phyloP scores from a whole-genome alignment of 1,139 yeast genomes.

The Magnusiomyces ingens region DNA sequence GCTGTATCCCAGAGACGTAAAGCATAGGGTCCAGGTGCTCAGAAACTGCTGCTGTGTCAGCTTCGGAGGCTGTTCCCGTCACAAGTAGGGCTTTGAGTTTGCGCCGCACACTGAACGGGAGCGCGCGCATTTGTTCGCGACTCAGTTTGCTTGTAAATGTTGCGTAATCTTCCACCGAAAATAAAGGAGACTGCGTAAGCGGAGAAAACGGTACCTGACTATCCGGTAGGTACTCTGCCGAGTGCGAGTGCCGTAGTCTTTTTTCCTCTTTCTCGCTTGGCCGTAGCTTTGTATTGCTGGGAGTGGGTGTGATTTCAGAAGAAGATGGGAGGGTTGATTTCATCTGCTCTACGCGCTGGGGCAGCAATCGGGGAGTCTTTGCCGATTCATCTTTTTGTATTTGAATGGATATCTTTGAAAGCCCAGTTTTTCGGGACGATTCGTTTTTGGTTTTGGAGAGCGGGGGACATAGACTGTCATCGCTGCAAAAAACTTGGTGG shows the following conservation, averaged over 20 bases:
- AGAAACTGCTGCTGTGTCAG: slow-evolving; percentile 8
- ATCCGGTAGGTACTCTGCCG: slow-evolving; percentile 13
- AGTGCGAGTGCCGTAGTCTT: not conserved
- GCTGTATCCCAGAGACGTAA: not conserved
- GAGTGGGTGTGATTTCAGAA: not conserved
- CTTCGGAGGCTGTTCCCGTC: slow-evolving; percentile 12
- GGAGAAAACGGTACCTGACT: not conserved
- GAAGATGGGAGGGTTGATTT: too few species aligned
- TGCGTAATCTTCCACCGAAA: slow-evolving; percentile 7
- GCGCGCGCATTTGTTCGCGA: slow-evolving; percentile 13
- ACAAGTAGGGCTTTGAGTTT: slow-evolving; percentile 10
- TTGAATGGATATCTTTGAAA: too few species aligned
- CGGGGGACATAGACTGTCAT: slow-evolving; percentile 13
- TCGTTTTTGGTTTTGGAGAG: not conserved
- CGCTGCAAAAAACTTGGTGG: slow-evolving; percentile 6
- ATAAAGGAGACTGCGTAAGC: slow-evolving; percentile 1
- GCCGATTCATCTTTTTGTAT: too few species aligned
- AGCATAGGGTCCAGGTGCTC: slow-evolving; percentile 12
- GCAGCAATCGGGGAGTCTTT: too few species aligned
- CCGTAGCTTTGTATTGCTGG: too few species aligned
- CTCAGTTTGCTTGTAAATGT: slow-evolving; percentile 2
- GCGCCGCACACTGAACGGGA: slow-evolving; percentile 14
- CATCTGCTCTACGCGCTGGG: too few species aligned
- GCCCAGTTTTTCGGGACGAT: slow-evolving; percentile 2
- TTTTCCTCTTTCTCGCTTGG: too few species aligned